Percentiles rank a stretch among this genome's conserved stretches.
Evolutionary conservation across 2,329 filamentous ascomycete genomes (phyloP).

Genomic region (Colletotrichum sp.): DNA sequence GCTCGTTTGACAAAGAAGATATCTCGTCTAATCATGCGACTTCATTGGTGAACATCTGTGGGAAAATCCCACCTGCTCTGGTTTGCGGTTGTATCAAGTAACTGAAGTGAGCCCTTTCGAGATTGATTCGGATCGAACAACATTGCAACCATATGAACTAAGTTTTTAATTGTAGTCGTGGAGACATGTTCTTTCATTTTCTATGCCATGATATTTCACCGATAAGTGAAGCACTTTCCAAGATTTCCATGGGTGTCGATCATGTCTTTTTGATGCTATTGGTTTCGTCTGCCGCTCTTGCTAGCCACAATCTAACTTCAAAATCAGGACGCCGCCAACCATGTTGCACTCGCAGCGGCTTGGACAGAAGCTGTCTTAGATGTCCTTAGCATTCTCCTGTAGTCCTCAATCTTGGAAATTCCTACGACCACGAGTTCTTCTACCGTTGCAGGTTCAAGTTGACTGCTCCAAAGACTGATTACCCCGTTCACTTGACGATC

Average conservation of each 20-base stretch:
- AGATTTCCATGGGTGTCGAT: not conserved
- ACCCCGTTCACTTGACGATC: not conserved
- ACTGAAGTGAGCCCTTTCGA: not conserved
- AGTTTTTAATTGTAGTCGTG: not conserved
- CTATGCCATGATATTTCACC: not conserved
- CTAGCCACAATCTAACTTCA: not conserved
- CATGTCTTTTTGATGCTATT: not conserved
- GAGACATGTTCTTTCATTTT: not conserved
- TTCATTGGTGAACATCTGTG: not conserved
- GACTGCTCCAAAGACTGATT: not conserved
- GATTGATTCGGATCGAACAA: not conserved
- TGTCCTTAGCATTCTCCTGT: not conserved
- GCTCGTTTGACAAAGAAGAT: not conserved
- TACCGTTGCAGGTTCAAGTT: not conserved
- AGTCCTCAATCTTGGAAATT: constrained; percentile 5
- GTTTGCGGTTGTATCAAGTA: not conserved
- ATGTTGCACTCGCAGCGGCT: not conserved
- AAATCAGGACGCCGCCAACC: not conserved
- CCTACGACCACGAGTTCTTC: constrained; percentile 6
- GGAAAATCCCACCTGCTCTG: not conserved
- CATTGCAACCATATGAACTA: not conserved
- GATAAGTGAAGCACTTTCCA: not conserved
- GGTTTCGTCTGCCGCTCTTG: not conserved
- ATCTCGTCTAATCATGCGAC: not conserved
- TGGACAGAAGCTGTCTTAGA: not conserved